Evolutionary conservation across 805 yeast genomes (phyloP).

Genomic region (Nakazawaea ernobii): DNA sequence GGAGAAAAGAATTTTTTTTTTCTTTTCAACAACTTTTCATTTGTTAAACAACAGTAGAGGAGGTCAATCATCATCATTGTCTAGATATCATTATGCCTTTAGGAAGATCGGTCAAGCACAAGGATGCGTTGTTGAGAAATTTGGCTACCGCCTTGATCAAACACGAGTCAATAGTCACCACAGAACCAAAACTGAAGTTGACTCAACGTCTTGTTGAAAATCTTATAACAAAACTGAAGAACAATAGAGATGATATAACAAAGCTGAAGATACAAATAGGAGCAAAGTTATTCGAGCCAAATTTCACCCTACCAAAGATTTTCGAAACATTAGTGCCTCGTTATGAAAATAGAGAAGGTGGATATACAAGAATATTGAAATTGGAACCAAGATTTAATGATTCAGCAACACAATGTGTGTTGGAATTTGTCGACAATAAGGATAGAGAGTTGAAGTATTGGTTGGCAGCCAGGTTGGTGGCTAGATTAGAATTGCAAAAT

Average conservation of each 20-base stretch:
- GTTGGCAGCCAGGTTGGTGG: slow-evolving; percentile 75
- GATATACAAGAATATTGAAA: slow-evolving; percentile 79
- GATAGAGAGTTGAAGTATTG: slow-evolving; percentile 65
- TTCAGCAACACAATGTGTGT: slow-evolving; percentile 80
- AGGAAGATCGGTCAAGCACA: slow-evolving; percentile 28
- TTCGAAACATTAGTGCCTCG: slow-evolving; percentile 59
- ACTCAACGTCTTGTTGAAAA: slow-evolving; percentile 60
- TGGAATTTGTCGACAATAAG: slow-evolving; percentile 71
- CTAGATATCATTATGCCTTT: slow-evolving; percentile 15
- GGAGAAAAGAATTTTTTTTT: neutral
- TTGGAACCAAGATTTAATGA: slow-evolving; percentile 87
- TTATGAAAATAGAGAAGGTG: slow-evolving; percentile 61
- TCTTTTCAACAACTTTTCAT: neutral
- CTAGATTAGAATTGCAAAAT: slow-evolving; percentile 66
- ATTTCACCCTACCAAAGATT: slow-evolving; percentile 55
- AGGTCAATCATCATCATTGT: neutral
- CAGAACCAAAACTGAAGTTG: slow-evolving; percentile 70
- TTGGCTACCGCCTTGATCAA: slow-evolving; percentile 62
- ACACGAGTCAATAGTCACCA: slow-evolving; percentile 67
- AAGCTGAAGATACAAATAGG: slow-evolving; percentile 23
- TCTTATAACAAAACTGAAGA: slow-evolving; percentile 54
- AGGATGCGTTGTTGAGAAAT: slow-evolving; percentile 55
- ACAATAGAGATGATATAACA: slow-evolving; percentile 19
- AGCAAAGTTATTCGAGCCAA: slow-evolving; percentile 42
- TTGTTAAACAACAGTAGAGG: neutral